Base-by-base conservation (phyloP, 2,329 filamentous ascomycete species). In the Ophiocordyceps sinensis region DNA sequence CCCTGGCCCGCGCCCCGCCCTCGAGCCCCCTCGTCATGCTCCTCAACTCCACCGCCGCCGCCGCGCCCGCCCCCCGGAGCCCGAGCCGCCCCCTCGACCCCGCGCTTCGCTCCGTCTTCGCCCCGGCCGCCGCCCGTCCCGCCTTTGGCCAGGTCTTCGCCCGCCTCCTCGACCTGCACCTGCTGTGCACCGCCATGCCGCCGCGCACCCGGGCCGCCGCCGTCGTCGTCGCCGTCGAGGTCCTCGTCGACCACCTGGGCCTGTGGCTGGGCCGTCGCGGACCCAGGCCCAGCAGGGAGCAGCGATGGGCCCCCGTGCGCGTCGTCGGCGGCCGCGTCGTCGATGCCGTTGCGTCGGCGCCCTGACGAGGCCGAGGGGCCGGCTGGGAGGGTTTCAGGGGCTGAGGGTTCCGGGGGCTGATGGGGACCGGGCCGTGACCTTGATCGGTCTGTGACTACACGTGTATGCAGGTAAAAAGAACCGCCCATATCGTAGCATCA, bases 71-170 rank as follows among this genome's bases (percentile, higher is more conserved):
- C 13, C 11, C 17, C 3, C 17, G n/a, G 6, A 15, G 4, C 28
- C 40, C 40, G n/a, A n/a, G 37, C 43, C 30, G 42, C 10, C 29
- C 29, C n/a, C 30, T 32, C 37, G 23, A 37, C 39, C 10, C 40
- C 32, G 40, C 15, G 10, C 62, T 73, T 3, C 59, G 65, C n/a
- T 73, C 69, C 9, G 62, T 73, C 38, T 73, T 73, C 56, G 8
- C 30, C 13, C 30, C n/a, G 5, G 5, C 30, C 30, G 30, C 30
- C n/a, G 13, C 30, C 30, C n/a, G 11, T 6, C 70, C 71, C 6
- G 63, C 62, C 14, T 76, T 75, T 41, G 75, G 75, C 5, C 58
- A 65, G 13, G 63, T 71, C 5, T 79, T 79, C 45, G 49, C 65
- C 6, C 68, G 73, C 53, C 60, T 77, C 35, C 57, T 75, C 0